Base-by-base conservation (phyloP, 148 eudicot species). In the Agrostemma githago region DNA sequence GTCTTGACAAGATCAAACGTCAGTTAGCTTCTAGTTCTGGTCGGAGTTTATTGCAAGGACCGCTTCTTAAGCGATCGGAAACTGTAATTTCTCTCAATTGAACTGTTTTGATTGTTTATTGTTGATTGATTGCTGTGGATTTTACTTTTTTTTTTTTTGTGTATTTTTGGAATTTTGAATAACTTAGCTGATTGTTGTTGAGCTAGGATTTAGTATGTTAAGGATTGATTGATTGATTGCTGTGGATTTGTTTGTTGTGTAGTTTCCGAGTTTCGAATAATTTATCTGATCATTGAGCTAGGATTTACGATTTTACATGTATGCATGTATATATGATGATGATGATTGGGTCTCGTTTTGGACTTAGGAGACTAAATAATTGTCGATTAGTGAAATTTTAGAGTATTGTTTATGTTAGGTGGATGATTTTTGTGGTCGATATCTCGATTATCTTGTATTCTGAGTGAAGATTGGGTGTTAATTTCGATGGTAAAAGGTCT, bases 51-150 rank as follows among this genome's bases (percentile, higher is more conserved):
- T 80, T 94, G 75, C 98, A 94, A 80, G 98, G 98, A 17, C 98
- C 97, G 62, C 96, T 94, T 67, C 87, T 89, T 15, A 94, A 94
- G 76, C 93, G 98, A 88, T 94, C 98, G 5, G 98, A 94, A 78
- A 94, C 98, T 70, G 98, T 94, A 88, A 54, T 43, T 4, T 74
- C 21, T 44, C 20, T 39, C 0, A 41, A 9, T 56, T n/a, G 68
- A 0, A 48, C n/a, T 56, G 12, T 37, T 19, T 39, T 0, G 8
- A 9, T 68, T 66, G 8, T 3, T 63, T 40, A 3, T 2, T 57
- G 44, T 69, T 4, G 34, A n/a, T 61, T 67, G 56, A 12, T 40
- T 5, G 59, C 68, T 59, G 26, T 19, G 4, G 1, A 26, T 26
- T 26, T 26, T 26, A 26, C 1, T 26, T 0, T 26, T 26, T 26